These are phyloP conservation scores for Ogataea paradorogensis DNA, from an alignment of 805 yeast species.

Conservation along the genomic window DNA sequence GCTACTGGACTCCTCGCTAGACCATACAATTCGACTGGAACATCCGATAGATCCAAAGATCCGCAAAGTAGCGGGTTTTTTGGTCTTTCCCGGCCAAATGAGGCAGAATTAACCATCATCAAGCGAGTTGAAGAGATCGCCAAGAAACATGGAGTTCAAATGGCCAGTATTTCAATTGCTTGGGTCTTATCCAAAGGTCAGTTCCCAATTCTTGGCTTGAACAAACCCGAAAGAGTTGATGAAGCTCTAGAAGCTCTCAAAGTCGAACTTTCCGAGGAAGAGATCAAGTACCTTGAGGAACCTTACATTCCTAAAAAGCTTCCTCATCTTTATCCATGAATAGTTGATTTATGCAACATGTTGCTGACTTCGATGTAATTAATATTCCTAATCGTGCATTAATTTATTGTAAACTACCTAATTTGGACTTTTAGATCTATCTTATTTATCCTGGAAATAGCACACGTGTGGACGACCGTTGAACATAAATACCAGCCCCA, in stretches of 20 bases:
- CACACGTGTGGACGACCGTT: background rate
- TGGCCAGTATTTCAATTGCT: conserved; percentile 56
- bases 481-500: background rate
- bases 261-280: conserved; percentile 38
- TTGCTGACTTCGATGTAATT: too few species aligned
- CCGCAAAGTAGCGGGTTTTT: background rate
- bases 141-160: conserved; percentile 41
- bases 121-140: conserved; percentile 54
- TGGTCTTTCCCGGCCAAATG: conserved; percentile 22
- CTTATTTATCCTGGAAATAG: background rate
- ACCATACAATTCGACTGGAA: conserved; percentile 30
- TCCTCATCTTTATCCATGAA: background rate
- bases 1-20: conserved; percentile 50
- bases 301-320: conserved; percentile 26
- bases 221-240: conserved; percentile 45
- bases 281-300: conserved; percentile 36
- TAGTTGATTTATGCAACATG: too few species aligned
- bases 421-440: background rate
- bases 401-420: background rate
- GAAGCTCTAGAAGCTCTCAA: conserved; percentile 46
- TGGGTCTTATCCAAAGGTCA: conserved; percentile 54
- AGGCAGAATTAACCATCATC: conserved; percentile 36
- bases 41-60: conserved; percentile 6
- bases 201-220: conserved; percentile 57
- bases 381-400: background rate